These are phyloP conservation scores for Eucalyptus tenuipes DNA, from an alignment of 345 rosid genomes.

Conservation along the genomic window DNA sequence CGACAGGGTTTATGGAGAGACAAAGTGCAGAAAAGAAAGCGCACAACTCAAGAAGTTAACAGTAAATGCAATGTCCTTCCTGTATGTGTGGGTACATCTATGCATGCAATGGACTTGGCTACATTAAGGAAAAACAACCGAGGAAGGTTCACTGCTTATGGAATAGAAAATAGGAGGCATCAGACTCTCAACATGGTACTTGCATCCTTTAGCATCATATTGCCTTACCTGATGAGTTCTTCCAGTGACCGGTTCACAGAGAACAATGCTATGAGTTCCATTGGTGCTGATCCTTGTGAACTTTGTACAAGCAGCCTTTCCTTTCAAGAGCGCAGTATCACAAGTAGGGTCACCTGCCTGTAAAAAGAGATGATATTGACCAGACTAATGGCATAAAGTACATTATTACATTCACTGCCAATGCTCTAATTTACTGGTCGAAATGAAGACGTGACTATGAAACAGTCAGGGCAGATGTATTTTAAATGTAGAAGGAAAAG, in stretches of 20 bases:
- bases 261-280: conserved; percentile 75
- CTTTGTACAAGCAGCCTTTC: conserved; percentile 84
- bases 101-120: neutral
- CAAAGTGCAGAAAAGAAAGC: neutral
- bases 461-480: neutral
- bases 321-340: conserved; percentile 22
- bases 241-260: conserved; percentile 88
- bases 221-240: conserved; percentile 89
- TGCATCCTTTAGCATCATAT: neutral
- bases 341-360: conserved; percentile 39
- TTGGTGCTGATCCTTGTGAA: conserved; percentile 72
- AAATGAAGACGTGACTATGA: neutral
- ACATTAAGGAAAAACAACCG: neutral
- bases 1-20: neutral
- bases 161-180: neutral
- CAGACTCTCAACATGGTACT: neutral
- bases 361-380: neutral
- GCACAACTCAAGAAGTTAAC: neutral
- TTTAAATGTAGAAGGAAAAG: neutral
- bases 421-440: neutral
- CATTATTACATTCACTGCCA: neutral
- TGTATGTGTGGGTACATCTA: neutral
- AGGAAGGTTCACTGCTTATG: neutral
- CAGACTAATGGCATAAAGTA: neutral
- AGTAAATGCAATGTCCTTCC: neutral